Evolutionary conservation across 345 rosid genomes (phyloP), one percentile per base, ranked within the genome.

Genomic region (Eucalyptus lansdowneana): DNA sequence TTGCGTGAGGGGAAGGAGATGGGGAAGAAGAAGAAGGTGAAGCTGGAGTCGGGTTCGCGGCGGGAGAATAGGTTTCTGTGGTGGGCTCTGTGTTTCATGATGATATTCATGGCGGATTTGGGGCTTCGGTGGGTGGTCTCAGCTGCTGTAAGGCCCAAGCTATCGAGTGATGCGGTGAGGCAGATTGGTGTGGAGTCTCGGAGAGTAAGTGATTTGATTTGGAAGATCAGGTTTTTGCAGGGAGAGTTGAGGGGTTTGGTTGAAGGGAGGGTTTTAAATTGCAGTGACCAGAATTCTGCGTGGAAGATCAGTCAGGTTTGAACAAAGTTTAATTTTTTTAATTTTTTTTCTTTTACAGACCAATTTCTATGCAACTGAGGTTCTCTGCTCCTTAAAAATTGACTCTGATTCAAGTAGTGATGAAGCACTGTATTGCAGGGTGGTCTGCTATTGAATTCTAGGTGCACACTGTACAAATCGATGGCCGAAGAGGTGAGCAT

Each of bases 291-390:
- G 69, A 88, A 92, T 89, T 94, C 98, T 27, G 87, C 45, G 14
- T 98, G 99, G 99, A 88, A 92, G 90, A 90, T 96, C 90, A 89
- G 90, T 90, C 95, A 96, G 99, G 99, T 97, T 44, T 65, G 47
- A 9, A 40, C 8, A 80, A 87, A 80, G 12, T 80, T 21, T 17
- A 6, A 22, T 53, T 53, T 16, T 50, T 51, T 45, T 45, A 9
- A 15, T n/a, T 45, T 44, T 80, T 37, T 47, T 29, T 11, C 15
- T 34, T 53, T 15, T n/a, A n/a, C 58, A 88, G 4, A 7, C 51
- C 16, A 6, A 87, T 86, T 53, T 88, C 24, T 37, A 76, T 40
- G 2, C 85, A 14, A 40, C 47, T 76, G 85, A 21, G 85, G 47
- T 40, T 11, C 47, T 76, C 47, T 76, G 47, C 44, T 21, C 58